Percentiles rank a stretch among this genome's conserved stretches.
These are phyloP conservation scores for Carex littledalei DNA, from an alignment of 176 grass and related monocot species.

Conservation along the genomic window DNA sequence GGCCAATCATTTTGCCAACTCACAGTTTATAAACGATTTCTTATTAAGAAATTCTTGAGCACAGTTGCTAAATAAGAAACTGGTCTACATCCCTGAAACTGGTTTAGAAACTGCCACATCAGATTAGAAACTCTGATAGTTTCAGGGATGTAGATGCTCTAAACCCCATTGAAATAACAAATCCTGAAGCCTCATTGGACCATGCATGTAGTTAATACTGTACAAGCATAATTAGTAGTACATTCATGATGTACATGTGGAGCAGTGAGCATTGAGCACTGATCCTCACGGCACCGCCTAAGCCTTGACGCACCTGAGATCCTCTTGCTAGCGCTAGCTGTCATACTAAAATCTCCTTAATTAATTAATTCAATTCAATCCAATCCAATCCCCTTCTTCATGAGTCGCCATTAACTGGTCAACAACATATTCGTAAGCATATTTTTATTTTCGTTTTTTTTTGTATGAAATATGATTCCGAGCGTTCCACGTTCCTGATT, in stretches of 20 bases:
- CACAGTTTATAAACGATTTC: no score
- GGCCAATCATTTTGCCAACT: no score
- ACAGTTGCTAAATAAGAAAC: no score
- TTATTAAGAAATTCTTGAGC: no score
- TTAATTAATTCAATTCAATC: no score
- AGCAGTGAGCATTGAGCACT: background rate
- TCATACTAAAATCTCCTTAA: no score
- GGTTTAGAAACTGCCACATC: no score
- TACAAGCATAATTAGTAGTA: background rate
- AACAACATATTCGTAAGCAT: background rate
- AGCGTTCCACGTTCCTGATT: conserved; percentile 11
- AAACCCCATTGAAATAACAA: no score
- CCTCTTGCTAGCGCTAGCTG: background rate
- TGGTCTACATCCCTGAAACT: no score
- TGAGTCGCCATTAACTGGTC: background rate
- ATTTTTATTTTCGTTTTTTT: background rate
- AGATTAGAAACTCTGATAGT: no score
- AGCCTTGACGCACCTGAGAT: background rate
- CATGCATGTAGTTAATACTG: background rate
- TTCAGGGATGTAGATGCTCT: no score
- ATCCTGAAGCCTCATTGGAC: no score
- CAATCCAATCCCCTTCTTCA: background rate
- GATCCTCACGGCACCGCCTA: background rate
- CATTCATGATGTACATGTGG: background rate
- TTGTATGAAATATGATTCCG: background rate